Conservation (phyloP, 345 rosid species). For the Aurinia saxatilis region DNA sequence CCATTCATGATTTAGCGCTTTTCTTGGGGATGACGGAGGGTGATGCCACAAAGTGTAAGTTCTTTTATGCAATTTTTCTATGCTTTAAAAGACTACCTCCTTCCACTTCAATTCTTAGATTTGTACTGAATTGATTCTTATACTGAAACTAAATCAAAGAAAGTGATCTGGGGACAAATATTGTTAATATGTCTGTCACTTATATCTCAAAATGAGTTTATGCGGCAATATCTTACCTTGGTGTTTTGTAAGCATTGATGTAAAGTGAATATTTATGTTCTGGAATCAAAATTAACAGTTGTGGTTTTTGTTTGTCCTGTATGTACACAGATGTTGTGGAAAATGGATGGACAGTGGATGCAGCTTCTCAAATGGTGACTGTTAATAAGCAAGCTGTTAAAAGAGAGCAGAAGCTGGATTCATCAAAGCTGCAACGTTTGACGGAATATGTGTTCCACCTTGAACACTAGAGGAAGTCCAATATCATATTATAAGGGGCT, state of each 20-base stretch:
- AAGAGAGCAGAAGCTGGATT: conserved; percentile 64
- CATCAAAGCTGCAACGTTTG: conserved; percentile 66
- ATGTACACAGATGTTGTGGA: conserved; percentile 51
- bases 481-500: not conserved
- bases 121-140: not conserved
- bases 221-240: not conserved
- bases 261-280: not conserved
- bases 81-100: conserved; percentile 23
- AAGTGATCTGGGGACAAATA: not conserved
- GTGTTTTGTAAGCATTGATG: not conserved
- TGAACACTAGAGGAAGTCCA: conserved; percentile 37
- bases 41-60: conserved; percentile 69
- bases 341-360: conserved; percentile 70
- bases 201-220: not conserved
- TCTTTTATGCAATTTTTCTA: conserved; percentile 8
- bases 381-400: conserved; percentile 57
- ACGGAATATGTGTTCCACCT: conserved; percentile 83
- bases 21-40: conserved; percentile 90
- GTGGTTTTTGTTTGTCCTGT: not conserved
- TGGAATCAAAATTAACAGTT: not conserved
- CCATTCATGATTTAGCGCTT: conserved; percentile 57
- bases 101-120: not conserved
- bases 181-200: too few species aligned
- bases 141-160: not conserved
- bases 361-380: conserved; percentile 54